These are phyloP conservation scores for Sanguinoderma infundibulare DNA, from an alignment of 1,284 basidiomycete genomes.

Conservation along the genomic window DNA sequence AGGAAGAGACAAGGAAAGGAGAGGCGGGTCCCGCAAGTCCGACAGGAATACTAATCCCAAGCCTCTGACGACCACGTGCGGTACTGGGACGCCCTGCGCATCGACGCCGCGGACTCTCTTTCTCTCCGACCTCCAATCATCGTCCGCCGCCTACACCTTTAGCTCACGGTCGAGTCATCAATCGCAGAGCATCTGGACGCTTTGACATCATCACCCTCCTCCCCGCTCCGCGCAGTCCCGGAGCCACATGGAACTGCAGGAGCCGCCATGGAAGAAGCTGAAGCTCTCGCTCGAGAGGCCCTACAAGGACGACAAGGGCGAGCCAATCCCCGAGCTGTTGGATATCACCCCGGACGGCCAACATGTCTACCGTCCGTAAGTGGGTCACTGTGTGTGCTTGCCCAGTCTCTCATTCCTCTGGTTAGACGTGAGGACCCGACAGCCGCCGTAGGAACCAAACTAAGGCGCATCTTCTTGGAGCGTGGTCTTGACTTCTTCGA, in stretches of 20 bases:
- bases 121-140: conserved; percentile 7
- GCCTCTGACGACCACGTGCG: conserved; percentile 6
- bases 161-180: neutral
- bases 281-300: conserved; percentile 75
- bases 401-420: neutral
- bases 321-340: conserved; percentile 60
- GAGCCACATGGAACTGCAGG: conserved; percentile 35
- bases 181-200: neutral
- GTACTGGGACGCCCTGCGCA: neutral
- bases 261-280: conserved; percentile 59
- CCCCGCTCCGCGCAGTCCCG: neutral
- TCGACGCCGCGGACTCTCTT: neutral
- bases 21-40: neutral
- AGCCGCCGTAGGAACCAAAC: conserved; percentile 59
- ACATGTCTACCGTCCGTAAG: conserved; percentile 71
- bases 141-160: neutral
- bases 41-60: neutral
- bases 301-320: conserved; percentile 75
- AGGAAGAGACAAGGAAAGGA: conserved; percentile 9
- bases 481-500: conserved; percentile 79
- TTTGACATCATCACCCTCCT: neutral
- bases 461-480: conserved; percentile 73
- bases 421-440: conserved; percentile 57
- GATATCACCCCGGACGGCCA: conserved; percentile 76
- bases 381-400: neutral